Conservation (phyloP, 345 rosid genomes). For the Sonneratia caseolaris region DNA sequence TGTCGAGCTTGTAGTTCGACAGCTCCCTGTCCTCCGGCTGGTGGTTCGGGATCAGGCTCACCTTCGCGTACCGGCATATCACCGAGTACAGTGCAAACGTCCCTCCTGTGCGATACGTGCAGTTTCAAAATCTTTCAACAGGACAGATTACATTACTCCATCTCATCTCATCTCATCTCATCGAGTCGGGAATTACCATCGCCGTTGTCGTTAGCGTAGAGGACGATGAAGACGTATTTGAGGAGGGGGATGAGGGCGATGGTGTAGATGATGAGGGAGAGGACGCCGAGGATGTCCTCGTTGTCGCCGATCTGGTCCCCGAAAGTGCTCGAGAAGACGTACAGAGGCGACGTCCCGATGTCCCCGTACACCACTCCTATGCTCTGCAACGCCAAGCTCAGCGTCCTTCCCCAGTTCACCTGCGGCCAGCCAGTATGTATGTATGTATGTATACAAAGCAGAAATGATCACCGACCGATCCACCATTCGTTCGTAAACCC, state of each 20-base stretch:
- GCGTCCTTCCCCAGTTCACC: conserved; percentile 39
- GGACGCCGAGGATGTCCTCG: conserved; percentile 48
- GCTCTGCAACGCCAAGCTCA: conserved; percentile 65
- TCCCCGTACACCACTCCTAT: conserved; percentile 70
- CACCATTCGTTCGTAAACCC: too few relatives aligned
- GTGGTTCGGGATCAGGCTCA: conserved; percentile 52
- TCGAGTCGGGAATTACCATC: conserved; percentile 30
- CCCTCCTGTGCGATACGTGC: conserved; percentile 32
- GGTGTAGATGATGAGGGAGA: conserved; percentile 67
- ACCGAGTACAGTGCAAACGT: conserved; percentile 70
- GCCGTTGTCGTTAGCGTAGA: conserved; percentile 71
- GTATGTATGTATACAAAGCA: too few relatives aligned
- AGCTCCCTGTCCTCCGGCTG: conserved; percentile 59
- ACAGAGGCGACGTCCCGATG: conserved; percentile 74
- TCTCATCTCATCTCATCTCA: not conserved
- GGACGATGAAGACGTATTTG: conserved; percentile 63
- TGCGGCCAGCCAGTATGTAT: conserved; percentile 1
- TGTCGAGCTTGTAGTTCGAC: conserved; percentile 52
- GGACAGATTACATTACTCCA: too few relatives aligned
- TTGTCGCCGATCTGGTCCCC: conserved; percentile 24
- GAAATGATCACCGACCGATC: not conserved
- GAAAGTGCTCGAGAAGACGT: conserved; percentile 55
- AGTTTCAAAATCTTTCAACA: too few relatives aligned
- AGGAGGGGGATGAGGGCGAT: conserved; percentile 38
- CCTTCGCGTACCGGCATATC: conserved; percentile 44